Conservation (phyloP, 768 basidiomycete genomes). For the Albatrellus ellisii region DNA sequence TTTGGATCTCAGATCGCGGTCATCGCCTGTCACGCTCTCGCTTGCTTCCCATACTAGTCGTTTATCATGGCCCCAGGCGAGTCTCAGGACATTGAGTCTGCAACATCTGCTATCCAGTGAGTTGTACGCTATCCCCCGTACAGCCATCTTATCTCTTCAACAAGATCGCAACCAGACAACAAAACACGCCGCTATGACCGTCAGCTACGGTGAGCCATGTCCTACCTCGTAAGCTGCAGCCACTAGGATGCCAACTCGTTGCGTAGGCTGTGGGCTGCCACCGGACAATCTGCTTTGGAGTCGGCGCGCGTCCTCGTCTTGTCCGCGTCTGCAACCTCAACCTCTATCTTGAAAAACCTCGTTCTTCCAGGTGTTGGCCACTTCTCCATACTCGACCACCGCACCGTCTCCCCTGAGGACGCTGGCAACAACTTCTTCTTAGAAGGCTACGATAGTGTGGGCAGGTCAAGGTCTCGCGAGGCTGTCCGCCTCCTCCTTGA, state of each 20-base stretch:
- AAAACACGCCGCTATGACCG: constrained; percentile 92
- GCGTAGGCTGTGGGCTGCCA: constrained; percentile 79
- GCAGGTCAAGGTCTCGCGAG: constrained; percentile 68
- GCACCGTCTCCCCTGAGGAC: constrained; percentile 51
- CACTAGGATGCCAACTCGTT: not conserved
- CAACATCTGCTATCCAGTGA: constrained; percentile 29
- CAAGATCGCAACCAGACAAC: constrained; percentile 58
- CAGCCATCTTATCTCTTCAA: constrained; percentile 5
- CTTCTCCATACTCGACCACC: constrained; percentile 79
- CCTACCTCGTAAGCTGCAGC: not conserved
- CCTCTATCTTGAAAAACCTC: constrained; percentile 89
- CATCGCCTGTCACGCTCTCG: not conserved
- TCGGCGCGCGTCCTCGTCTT: constrained; percentile 71
- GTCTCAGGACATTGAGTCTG: constrained; percentile 35
- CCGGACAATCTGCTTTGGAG: constrained; percentile 85
- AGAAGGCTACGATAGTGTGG: constrained; percentile 60
- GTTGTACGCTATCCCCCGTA: constrained; percentile 4
- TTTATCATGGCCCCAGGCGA: constrained; percentile 16
- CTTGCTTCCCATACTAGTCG: not conserved
- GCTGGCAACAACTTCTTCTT: constrained; percentile 97
- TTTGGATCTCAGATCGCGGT: not conserved
- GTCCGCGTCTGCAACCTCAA: constrained; percentile 70
- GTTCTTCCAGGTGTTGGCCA: constrained; percentile 94
- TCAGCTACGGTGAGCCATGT: constrained; percentile 60
- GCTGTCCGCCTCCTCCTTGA: constrained; percentile 66